These are phyloP conservation scores for Saccharomycodes ludwigii DNA, from an alignment of 805 yeast species.

Conservation along the genomic window DNA sequence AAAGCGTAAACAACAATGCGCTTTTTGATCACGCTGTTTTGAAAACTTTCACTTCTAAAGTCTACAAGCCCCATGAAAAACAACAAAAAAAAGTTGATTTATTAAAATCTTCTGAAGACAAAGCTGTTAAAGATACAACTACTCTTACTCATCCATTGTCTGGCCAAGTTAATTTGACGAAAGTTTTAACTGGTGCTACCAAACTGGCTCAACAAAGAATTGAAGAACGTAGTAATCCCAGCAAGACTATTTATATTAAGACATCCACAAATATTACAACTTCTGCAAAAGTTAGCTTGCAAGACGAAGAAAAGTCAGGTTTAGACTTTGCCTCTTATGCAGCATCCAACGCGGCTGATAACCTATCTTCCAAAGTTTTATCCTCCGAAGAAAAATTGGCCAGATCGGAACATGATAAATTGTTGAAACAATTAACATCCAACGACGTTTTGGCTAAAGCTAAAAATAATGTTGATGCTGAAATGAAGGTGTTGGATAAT, in stretches of 20 bases:
- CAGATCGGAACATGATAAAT: too few species aligned
- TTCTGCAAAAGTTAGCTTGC: conserved; percentile 3
- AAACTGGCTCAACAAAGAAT: conserved; percentile 18
- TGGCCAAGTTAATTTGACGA: conserved; percentile 13
- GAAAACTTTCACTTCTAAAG: too few species aligned
- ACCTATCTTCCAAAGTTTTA: background rate
- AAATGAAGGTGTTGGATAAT: conserved; percentile 28
- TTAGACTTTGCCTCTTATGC: too few species aligned
- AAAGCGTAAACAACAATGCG: conserved; percentile 3
- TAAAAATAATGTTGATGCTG: conserved; percentile 33
- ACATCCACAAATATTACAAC: conserved; percentile 2
- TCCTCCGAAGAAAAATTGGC: conserved; percentile 3
- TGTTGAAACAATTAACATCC: conserved; percentile 20
- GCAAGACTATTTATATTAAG: too few species aligned
- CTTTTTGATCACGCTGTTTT: conserved; percentile 7
- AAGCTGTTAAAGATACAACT: conserved; percentile 1
- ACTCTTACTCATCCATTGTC: background rate
- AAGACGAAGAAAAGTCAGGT: too few species aligned
- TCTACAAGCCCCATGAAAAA: conserved; percentile 1
- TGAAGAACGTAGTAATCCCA: background rate
- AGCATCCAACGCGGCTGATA: background rate
- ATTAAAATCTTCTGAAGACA: conserved; percentile 3
- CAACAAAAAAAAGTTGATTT: conserved; percentile 1
- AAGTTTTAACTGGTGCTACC: conserved; percentile 21
- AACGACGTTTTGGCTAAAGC: conserved; percentile 38